Base-by-base conservation (phyloP, 306 rosid species). In the Cucumis cinereus region DNA sequence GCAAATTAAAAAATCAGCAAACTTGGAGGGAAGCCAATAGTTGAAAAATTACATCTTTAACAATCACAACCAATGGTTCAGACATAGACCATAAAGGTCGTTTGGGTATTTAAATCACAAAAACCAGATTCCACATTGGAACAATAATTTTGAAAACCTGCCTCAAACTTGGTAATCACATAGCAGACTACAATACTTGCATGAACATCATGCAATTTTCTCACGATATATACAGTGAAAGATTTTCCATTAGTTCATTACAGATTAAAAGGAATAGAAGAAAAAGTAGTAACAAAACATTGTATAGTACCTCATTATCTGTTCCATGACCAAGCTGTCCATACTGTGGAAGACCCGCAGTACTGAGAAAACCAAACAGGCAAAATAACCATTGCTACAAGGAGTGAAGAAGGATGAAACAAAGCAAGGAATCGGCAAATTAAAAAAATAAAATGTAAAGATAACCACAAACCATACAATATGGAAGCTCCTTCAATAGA, bases 301-400 rank as follows among this genome's bases (percentile, higher is more conserved):
- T 47, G n/a, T 35, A 59, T 50, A 82, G 79, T 85, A 94, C 98
- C 96, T 94, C 99, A 49, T 92, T 94, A 84, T 94, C 99, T 10
- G 98, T 92, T 77, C 99, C 99, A 83, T 94, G 99, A 38, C 99
- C 99, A 76, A 94, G 96, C 79, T 95, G 99, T 43, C 99, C 99
- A 47, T 85, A 94, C 77, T 92, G 97, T 74, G 98, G 98, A 78
- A 92, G 96, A 52, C 97, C 99, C 1, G 98, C 96, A 83, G 99
- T 92, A 79, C 97, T 94, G 84, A 72, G 76, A 82, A 79, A 67
- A 33, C 26, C 58, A 78, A 40, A 36, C 73, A 61, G 58, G 54
- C 22, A 81, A 20, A 61, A 43, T 43, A 55, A 71, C 55, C 68
- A 73, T 58, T 54, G 78, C 69, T 36, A 47, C 56, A 20, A 20